Evolutionary conservation across 2,329 filamentous ascomycete genomes (phyloP), one percentile per base, ranked within the genome.

Genomic region (Paecilomyces sp.): DNA sequence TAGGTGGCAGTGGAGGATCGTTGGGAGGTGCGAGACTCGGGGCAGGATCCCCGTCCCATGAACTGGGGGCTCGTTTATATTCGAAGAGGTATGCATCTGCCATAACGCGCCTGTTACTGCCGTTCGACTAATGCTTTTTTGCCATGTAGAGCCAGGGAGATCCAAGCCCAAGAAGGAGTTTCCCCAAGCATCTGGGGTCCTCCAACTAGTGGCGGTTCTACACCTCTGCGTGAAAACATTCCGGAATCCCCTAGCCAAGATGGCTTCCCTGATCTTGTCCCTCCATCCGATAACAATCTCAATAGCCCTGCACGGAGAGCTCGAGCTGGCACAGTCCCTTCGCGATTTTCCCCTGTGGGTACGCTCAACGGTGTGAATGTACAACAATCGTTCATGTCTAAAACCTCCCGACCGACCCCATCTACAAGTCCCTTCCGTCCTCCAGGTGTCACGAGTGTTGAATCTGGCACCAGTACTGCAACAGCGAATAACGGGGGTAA

Each of bases 21-120:
- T 79, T 84, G 59, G 81, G 81, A 63, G 79, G 78, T 70, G 80
- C 82, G 66, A 82, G 93, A 80, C 89, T 93, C 72, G 92, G 92
- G 81, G 87, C 91, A 81, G 92, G 92, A 74, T 99, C 94, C 83
- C 94, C 94, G 70, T 97, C 92, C 77, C 92, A 96, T 80, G 94
- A 97, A 67, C 85, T 92, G 71, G 86, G 88, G 60, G 87, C 85
- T 65, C 76, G 93, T 69, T 82, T 97, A 61, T 97, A 90, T 77
- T 92, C 92, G 63, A 97, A 97, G 81, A 88, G 94, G 92, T 96
- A 85, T 72, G 87, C 79, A 65, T 18, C 51, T 24, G 31, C 52
- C n/a, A 9, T 57, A 5, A 18, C 5, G 36, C 36, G 3, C 36
- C 8, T 47, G 36, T 18, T 7, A 22, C 36, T 47, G 18, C n/a